These are phyloP conservation scores for Acorus calamus DNA, from an alignment of 106 monocot genomes.

Conservation along the genomic window DNA sequence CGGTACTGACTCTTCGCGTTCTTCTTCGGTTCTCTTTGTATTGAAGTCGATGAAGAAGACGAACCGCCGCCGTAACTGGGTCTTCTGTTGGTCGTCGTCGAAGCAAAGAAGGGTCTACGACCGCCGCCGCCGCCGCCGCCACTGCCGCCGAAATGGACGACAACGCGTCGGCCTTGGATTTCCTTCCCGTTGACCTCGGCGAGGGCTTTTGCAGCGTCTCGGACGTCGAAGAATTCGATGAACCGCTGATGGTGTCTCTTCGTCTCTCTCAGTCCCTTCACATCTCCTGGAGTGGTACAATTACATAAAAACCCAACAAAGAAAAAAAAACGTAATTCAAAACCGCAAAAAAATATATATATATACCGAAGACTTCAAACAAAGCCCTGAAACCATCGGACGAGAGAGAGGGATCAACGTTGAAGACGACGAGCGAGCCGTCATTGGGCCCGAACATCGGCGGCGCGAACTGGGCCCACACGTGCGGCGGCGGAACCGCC, in stretches of 20 bases:
- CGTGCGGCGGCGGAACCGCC: not conserved
- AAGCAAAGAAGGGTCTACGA: no score
- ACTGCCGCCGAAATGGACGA: constrained; percentile 51
- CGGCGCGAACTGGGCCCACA: constrained; percentile 78
- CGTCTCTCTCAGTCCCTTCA: constrained; percentile 71
- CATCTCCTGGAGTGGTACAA: constrained; percentile 30
- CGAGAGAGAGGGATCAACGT: constrained; percentile 42
- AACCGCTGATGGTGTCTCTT: constrained; percentile 39
- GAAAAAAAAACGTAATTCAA: no score
- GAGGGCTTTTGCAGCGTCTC: constrained; percentile 71
- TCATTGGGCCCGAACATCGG: constrained; percentile 23
- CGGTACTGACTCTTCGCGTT: no score
- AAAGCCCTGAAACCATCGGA: constrained; percentile 29
- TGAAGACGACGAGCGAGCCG: constrained; percentile 63
- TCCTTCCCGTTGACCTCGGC: constrained; percentile 54
- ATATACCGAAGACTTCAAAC: constrained; percentile 62
- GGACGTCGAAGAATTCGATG: constrained; percentile 79
- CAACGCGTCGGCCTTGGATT: constrained; percentile 34
- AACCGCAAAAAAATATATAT: not conserved
- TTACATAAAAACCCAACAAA: no score
- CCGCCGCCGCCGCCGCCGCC: constrained; percentile 1
- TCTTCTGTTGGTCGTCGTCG: no score
- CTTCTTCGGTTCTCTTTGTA: no score
- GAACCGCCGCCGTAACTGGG: no score
- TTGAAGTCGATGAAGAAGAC: no score